Evolutionary conservation across 768 basidiomycete genomes (phyloP), one percentile per base, ranked within the genome.

Genomic region (Lactarius deliciosus): DNA sequence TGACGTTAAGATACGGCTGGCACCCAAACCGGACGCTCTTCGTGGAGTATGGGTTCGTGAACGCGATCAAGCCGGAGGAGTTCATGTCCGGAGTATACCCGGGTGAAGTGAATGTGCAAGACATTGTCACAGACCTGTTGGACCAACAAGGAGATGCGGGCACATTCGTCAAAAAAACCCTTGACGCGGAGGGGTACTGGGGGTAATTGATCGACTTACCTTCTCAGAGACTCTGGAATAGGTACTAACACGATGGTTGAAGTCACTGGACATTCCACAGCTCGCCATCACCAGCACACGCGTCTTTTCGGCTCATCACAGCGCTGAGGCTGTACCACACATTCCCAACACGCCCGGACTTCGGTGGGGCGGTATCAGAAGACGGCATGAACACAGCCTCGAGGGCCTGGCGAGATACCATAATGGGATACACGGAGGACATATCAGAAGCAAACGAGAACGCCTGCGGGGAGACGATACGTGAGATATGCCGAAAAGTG

Each of bases 11-110:
- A 59, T 98, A 98, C 71, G 95, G 94, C 0, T 74, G 78, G 7
- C 95, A 96, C 76, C 77, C 86, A 30, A 96, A 94, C 69, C 81
- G 83, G 50, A 88, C 83, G 3, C 75, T 98, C 28, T 90, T 95
- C 73, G 81, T 87, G 25, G 96, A 98, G 75, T 98, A 98, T 76
- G 96, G 96, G 0, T 98, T 98, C 74, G 82, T 90, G 38, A 81
- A 83, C 69, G 34, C 68, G 18, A 70, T 79, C 18, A 70, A 75
- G 10, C 62, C 74, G 13, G 74, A 77, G 13, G 74, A 66, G 10
- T 56, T 76, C 30, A 57, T 63, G 22, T 68, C 68, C 16, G 77
- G 78, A 25, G 69, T 69, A 11, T 73, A 77, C 36, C 71, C 76
- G 7, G 85, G 84, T 18, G 88, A 92, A 70, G 81, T 92, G 18